A percentile compares a stretch with the other conserved stretches of the same genome.
Conservation (phyloP, 768 basidiomycete species). For the Pluteus cervinus region DNA sequence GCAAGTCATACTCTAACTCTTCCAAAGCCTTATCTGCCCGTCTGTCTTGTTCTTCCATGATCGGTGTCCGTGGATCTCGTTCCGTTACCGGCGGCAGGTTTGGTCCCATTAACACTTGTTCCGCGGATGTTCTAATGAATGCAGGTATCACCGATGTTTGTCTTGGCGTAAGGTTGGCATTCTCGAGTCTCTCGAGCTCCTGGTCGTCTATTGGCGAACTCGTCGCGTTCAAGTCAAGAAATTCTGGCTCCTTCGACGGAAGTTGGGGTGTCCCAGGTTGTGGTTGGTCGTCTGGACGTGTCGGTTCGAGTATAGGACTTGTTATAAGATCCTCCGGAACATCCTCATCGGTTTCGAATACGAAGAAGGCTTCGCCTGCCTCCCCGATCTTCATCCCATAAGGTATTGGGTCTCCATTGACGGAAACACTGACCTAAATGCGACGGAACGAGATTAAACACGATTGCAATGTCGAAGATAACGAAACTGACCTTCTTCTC, state of each 20-base stretch:
- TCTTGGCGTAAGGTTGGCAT: constrained; percentile 24
- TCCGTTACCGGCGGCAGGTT: no score
- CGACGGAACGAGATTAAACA: constrained; percentile 1
- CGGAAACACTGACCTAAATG: constrained; percentile 74
- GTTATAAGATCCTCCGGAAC: constrained; percentile 92
- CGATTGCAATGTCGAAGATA: neutral
- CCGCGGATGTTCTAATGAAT: constrained; percentile 5
- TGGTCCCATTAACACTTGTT: no score
- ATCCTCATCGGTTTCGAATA: constrained; percentile 94
- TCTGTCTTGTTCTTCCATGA: constrained; percentile 32
- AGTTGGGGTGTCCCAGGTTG: constrained; percentile 7
- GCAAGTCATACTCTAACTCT: constrained; percentile 31
- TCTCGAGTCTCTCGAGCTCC: constrained; percentile 13
- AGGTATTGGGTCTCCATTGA: constrained; percentile 83
- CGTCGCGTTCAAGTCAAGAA: constrained; percentile 72
- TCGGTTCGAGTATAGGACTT: constrained; percentile 78
- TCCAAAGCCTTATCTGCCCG: constrained; percentile 48
- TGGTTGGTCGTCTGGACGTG: constrained; percentile 34
- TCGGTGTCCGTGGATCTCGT: constrained; percentile 15
- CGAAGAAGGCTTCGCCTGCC: constrained; percentile 97
- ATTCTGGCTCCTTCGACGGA: constrained; percentile 58
- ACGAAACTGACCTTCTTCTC: constrained; percentile 74
- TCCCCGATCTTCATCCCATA: constrained; percentile 99
- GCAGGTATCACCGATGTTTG: constrained; percentile 21
- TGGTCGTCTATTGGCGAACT: constrained; percentile 16